These are phyloP conservation scores for Flammula alnicola DNA, from an alignment of 1,284 basidiomycete genomes.

Conservation along the genomic window DNA sequence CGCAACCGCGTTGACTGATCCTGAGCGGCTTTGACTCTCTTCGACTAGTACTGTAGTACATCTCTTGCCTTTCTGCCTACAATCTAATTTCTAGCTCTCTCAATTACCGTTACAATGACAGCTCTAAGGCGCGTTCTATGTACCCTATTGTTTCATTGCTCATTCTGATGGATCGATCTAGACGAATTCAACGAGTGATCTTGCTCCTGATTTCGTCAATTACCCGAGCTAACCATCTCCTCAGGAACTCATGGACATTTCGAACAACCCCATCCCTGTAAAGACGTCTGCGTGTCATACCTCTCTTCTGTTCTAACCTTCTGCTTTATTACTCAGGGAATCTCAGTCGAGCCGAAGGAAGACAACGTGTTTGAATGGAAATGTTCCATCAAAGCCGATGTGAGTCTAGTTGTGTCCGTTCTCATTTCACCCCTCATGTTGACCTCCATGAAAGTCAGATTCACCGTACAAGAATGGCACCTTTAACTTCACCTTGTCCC, in stretches of 20 bases:
- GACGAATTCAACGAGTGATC: constrained; percentile 72
- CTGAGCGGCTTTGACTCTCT: not conserved
- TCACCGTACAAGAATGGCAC: constrained; percentile 87
- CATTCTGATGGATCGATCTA: constrained; percentile 33
- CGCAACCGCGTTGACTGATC: constrained; percentile 2
- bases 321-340: constrained; percentile 48
- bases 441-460: constrained; percentile 51
- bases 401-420: constrained; percentile 42
- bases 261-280: constrained; percentile 65
- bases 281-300: constrained; percentile 13
- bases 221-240: constrained; percentile 20
- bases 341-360: constrained; percentile 69
- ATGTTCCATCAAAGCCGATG: constrained; percentile 77
- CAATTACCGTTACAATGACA: constrained; percentile 47
- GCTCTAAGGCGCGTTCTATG: constrained; percentile 55
- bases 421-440: constrained; percentile 4
- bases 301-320: constrained; percentile 2
- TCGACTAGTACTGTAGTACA: not conserved
- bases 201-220: constrained; percentile 15
- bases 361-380: constrained; percentile 82
- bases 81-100: not conserved
- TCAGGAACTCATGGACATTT: constrained; percentile 68
- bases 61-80: constrained; percentile 7
- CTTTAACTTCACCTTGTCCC: constrained; percentile 74
- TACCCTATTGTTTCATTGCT: constrained; percentile 8